Evolutionary conservation across 768 basidiomycete genomes (phyloP).

Genomic region (Pisolithus marmoratus): DNA sequence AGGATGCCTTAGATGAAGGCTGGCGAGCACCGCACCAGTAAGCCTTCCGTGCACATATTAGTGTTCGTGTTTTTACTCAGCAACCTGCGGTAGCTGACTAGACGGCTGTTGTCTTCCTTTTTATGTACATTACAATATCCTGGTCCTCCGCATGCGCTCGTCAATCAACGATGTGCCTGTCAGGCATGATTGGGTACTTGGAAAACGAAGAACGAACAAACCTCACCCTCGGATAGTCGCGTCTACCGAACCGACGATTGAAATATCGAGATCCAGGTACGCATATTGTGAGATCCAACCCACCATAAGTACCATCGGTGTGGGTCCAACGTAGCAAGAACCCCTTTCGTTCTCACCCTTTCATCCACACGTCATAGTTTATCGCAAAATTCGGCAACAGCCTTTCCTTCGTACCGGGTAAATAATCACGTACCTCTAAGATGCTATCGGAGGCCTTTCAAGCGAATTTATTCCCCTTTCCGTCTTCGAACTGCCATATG

Average conservation of each 20-base stretch:
- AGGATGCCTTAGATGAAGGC: slow-evolving; percentile 64
- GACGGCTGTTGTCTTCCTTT: background rate
- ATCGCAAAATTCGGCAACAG: background rate
- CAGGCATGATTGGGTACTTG: background rate
- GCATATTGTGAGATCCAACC: slow-evolving; percentile 32
- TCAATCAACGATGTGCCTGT: slow-evolving; percentile 30
- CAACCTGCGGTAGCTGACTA: background rate
- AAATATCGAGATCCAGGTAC: slow-evolving; percentile 31
- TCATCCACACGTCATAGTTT: slow-evolving; percentile 26
- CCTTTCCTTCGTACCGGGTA: background rate
- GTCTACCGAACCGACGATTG: slow-evolving; percentile 29
- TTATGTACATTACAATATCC: slow-evolving; percentile 5
- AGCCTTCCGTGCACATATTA: slow-evolving; percentile 8
- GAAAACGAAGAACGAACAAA: background rate
- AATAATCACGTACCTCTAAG: slow-evolving; percentile 8
- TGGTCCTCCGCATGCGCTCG: slow-evolving; percentile 22
- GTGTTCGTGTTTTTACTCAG: slow-evolving; percentile 8
- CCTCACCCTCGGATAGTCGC: slow-evolving; percentile 28
- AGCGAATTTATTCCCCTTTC: slow-evolving; percentile 16
- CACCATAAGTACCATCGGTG: slow-evolving; percentile 31
- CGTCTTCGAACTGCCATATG: slow-evolving; percentile 20
- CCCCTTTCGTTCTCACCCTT: slow-evolving; percentile 17
- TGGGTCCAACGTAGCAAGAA: slow-evolving; percentile 30
- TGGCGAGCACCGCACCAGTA: slow-evolving; percentile 48
- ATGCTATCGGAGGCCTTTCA: slow-evolving; percentile 10